phyloP scores from a whole-genome alignment of 2,329 filamentous ascomycete species.

The Biscogniauxia marginata region DNA sequence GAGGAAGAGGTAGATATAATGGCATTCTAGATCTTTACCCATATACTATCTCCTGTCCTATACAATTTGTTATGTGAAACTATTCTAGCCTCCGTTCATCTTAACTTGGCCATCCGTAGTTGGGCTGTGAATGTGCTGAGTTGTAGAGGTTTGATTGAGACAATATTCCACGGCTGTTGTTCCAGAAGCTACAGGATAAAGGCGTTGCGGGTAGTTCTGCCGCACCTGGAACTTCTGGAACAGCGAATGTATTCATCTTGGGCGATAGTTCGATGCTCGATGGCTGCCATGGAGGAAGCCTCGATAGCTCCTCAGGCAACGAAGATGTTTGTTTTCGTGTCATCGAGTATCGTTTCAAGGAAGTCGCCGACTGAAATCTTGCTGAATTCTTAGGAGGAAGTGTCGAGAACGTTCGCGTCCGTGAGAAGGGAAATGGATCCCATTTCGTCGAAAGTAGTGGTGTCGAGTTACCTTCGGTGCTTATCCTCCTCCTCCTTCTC shows the following conservation, averaged over 20 bases:
- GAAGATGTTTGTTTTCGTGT: not conserved
- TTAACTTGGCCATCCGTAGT: not conserved
- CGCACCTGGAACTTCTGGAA: not conserved
- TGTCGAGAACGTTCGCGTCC: not conserved
- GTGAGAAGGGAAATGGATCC: not conserved
- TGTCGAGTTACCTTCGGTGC: not conserved
- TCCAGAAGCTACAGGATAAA: conserved; percentile 6
- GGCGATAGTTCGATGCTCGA: not conserved
- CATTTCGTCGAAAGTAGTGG: not conserved
- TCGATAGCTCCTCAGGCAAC: not conserved
- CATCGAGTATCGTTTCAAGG: not conserved
- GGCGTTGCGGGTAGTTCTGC: conserved; percentile 12
- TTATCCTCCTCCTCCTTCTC: not conserved
- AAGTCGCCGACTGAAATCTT: not conserved
- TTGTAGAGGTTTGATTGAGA: not conserved
- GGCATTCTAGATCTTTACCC: not conserved
- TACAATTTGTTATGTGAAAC: not conserved
- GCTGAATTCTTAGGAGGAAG: not conserved
- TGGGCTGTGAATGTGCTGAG: not conserved
- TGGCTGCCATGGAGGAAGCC: not conserved
- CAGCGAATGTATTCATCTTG: not conserved
- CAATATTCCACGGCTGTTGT: not conserved
- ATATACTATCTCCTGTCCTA: not conserved
- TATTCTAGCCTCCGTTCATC: not conserved
- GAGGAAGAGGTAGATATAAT: not conserved